Evolutionary conservation across 1,284 basidiomycete genomes (phyloP), one percentile per base, ranked within the genome.

Genomic region (Sanghuangporus weigelae): DNA sequence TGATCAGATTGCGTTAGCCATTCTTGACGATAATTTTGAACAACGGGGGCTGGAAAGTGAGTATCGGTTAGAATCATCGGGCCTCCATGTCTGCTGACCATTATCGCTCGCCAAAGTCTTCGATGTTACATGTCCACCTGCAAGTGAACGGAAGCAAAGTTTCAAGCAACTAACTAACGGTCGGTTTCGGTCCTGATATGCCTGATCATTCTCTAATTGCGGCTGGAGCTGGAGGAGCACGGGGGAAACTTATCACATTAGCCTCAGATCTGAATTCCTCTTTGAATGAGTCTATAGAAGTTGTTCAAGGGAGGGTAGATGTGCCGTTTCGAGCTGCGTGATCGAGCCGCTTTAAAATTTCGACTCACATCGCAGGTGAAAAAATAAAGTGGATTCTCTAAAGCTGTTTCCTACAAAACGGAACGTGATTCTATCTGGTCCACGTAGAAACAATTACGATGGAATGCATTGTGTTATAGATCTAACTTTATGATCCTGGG

Each of bases 1-100:
- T 50, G 59, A 5, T 46, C 26, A 31, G n/a, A 21, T 26, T 26
- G 3, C 16, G 31, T 2, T 65, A 89, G 86, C 88, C 88, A 0
- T 89, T 87, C 74, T 72, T 90, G 23, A 89, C 87, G 0, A 76
- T 90, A 65, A 76, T 90, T 0, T 72, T 90, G 36, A 90, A 89
- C 70, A 90, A 90, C 63, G 86, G 86, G 1, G 85, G 86, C 0
- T 89, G 86, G 86, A 83, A 78, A 69, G 83, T 83, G 68, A 77
- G 71, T 53, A 23, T 21, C 56, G 46, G 21, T n/a, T n/a, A 2
- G 46, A 21, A 23, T 11, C 35, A n/a, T 53, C 44, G 21, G 10
- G 7, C 49, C 7, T 11, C 19, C 26, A 7, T 11, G n/a, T 10
- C 26, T 7, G 49, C 21, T 26, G n/a, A 51, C 26, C 21, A 3